Base-by-base conservation (phyloP, 164 flowering plant genomes). In the Annona squamosa region DNA sequence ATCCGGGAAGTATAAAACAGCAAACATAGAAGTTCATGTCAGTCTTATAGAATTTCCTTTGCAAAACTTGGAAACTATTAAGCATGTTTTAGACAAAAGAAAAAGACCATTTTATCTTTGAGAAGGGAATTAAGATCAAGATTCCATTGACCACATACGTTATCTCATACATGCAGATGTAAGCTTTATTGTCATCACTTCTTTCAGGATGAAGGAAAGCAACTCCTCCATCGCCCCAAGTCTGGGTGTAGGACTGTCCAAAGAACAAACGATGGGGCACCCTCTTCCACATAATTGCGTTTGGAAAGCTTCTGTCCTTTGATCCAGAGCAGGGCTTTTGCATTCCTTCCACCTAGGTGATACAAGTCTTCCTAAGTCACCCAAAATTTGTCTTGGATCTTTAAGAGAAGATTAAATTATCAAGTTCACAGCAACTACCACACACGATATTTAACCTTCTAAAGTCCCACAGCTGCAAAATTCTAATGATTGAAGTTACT, bases 211-310 rank as follows among this genome's bases (percentile, higher is more conserved):
- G 83, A 71, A 93, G 84, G 78, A 93, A 96, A 79, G 99, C 99
- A 81, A 86, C 97, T 10, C 98, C 98, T 69, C 99, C 99, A 46
- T 83, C 77, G 71, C 98, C 99, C 99, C 99, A 96, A 4, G 89
- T 84, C 26, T 1, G 44, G n/a, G 91, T 71, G 69, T 65, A 46
- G 9, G 93, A 88, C 41, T 79, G 89, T 63, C 88, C 99, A 82
- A 96, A 90, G 79, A 93, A 91, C 68, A 96, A 79, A 66, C 92
- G 88, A 74, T 89, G 91, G 72, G 92, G 89, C 47, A 85, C 85
- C 69, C 77, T 79, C 78, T 82, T 88, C 99, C 97, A 96, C 70
- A 77, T 2, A 46, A 79, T 82, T 74, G 89, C 94, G 80, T 88
- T 88, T 65, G 99, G 99, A 3, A 80, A 88, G 77, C 77, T 87